These are phyloP conservation scores for Clarireedia sp. DNA, from an alignment of 2,329 filamentous ascomycete species.

Conservation along the genomic window DNA sequence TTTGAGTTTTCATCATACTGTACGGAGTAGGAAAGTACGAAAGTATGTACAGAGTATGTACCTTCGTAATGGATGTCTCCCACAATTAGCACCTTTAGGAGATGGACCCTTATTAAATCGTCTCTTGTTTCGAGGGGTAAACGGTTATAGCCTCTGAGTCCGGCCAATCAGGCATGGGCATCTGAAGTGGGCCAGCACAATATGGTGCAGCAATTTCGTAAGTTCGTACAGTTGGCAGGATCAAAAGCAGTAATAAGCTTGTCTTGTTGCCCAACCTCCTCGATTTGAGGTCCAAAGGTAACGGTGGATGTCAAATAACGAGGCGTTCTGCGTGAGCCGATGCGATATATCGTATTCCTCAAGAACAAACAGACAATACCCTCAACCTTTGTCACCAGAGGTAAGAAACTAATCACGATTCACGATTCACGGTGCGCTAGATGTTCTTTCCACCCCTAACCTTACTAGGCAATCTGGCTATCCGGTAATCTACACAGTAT, in stretches of 20 bases:
- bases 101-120: slow-evolving; percentile 6
- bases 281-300: slow-evolving; percentile 4
- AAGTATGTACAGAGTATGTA: no score
- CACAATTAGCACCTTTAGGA: not conserved
- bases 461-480: not conserved
- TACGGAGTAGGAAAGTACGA: no score
- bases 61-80: not conserved
- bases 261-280: slow-evolving; percentile 6
- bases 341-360: slow-evolving; percentile 4
- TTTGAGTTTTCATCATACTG: not conserved
- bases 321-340: not conserved
- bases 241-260: not conserved
- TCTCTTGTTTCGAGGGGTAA: slow-evolving; percentile 7
- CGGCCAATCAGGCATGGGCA: not conserved
- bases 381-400: no score
- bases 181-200: not conserved
- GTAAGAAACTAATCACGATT: no score
- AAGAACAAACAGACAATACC: no score
- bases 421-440: slow-evolving; percentile 2
- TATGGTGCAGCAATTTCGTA: slow-evolving; percentile 7
- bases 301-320: slow-evolving; percentile 2
- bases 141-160: not conserved
- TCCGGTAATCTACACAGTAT: not conserved
- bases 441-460: slow-evolving; percentile 1
- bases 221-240: slow-evolving; percentile 3